Evolutionary conservation across 1,139 yeast genomes (phyloP).

Genomic region (Kodamaea sp.): DNA sequence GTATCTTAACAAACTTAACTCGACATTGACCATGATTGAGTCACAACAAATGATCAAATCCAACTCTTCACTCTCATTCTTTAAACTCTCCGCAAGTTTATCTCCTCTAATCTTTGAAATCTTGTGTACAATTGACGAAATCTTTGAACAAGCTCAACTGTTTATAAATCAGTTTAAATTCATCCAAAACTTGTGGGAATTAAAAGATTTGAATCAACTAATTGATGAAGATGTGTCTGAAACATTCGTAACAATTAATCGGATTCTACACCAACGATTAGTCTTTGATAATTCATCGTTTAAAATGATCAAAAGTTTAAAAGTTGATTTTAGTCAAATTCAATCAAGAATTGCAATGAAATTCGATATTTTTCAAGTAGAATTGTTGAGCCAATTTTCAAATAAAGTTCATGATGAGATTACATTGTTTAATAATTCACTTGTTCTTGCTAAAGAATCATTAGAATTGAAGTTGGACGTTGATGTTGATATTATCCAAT

Average conservation of each 20-base stretch:
- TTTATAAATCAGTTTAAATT: constrained; percentile 52
- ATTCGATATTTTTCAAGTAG: constrained; percentile 58
- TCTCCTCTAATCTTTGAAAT: constrained; percentile 5
- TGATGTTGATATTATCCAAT: constrained; percentile 13
- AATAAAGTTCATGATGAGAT: constrained; percentile 23
- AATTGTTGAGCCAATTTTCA: constrained; percentile 44
- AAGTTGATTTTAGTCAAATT: constrained; percentile 48
- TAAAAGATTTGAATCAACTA: constrained; percentile 21
- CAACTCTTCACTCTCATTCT: neutral
- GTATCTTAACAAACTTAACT: constrained; percentile 6
- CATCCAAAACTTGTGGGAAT: constrained; percentile 60
- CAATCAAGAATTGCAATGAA: constrained; percentile 52
- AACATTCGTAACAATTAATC: constrained; percentile 50
- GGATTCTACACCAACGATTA: constrained; percentile 42
- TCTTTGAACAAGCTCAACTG: constrained; percentile 22
- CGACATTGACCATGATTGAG: constrained; percentile 9
- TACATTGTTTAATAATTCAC: constrained; percentile 12
- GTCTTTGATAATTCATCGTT: constrained; percentile 49
- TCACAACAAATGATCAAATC: constrained; percentile 14
- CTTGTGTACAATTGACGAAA: constrained; percentile 17
- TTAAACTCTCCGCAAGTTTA: neutral
- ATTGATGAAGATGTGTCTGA: constrained; percentile 27
- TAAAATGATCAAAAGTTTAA: constrained; percentile 37
- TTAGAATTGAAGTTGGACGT: constrained; percentile 21
- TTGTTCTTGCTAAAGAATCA: constrained; percentile 14